phyloP scores from a whole-genome alignment of 805 yeast genomes.

The Teunomyces gatunensis region DNA sequence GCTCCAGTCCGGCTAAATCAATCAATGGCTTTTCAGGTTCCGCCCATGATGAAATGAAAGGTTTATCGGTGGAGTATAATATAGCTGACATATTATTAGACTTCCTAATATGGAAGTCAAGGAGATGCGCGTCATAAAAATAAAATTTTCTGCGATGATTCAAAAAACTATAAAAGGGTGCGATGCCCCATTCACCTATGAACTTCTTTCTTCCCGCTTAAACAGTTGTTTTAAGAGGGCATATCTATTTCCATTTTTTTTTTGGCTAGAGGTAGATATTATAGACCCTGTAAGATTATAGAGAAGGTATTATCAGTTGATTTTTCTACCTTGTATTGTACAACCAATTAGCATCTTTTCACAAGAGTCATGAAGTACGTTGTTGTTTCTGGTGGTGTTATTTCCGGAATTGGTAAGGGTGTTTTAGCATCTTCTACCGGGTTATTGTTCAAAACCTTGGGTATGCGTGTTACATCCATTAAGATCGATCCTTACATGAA shows the following conservation, averaged over 20 bases:
- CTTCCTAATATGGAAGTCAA: slow-evolving; percentile 5
- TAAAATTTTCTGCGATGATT: slow-evolving; percentile 3
- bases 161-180: slow-evolving; percentile 10
- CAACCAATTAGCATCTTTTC: slow-evolving; percentile 5
- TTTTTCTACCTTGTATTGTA: not conserved
- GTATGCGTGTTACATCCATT: slow-evolving; percentile 93
- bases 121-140: slow-evolving; percentile 1
- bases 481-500: slow-evolving; percentile 99
- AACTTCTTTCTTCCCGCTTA: slow-evolving; percentile 46
- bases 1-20: slow-evolving; percentile 2
- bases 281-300: slow-evolving; percentile 2
- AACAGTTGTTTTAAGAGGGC: slow-evolving; percentile 43
- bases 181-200: slow-evolving; percentile 3
- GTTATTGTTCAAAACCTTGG: slow-evolving; percentile 86
- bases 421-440: slow-evolving; percentile 98
- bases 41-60: not conserved
- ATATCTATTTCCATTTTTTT: slow-evolving; percentile 13
- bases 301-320: not conserved
- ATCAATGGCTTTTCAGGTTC: slow-evolving; percentile 11
- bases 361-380: slow-evolving; percentile 83
- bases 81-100: slow-evolving; percentile 6
- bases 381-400: slow-evolving; percentile 99
- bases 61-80: slow-evolving; percentile 10
- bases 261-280: not conserved
- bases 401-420: slow-evolving; percentile 99